Evolutionary conservation across 495 filamentous ascomycete species (phyloP).

Genomic region (Penicillium pulvis): DNA sequence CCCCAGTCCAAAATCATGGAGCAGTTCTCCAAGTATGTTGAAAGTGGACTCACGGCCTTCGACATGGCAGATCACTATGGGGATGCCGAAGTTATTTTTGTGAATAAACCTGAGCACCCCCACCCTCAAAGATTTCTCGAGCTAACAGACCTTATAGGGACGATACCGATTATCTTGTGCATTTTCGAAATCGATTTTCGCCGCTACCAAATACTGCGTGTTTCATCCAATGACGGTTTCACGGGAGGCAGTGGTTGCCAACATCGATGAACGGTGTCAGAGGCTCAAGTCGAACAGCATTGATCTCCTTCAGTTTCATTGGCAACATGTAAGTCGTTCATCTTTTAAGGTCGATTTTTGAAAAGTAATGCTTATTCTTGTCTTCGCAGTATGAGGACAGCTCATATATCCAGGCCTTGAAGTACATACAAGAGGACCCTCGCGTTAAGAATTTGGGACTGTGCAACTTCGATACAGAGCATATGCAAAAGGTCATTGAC

Average conservation of each 20-base stretch:
- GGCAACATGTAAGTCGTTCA: conserved; percentile 40
- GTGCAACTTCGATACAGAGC: conserved; percentile 46
- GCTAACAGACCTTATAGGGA: conserved; percentile 33
- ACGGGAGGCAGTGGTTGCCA: conserved; percentile 31
- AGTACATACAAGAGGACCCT: conserved; percentile 34
- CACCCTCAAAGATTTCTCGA: conserved; percentile 13
- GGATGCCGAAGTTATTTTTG: conserved; percentile 38
- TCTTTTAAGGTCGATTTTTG: background rate
- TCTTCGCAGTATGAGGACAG: conserved; percentile 37
- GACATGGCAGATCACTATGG: conserved; percentile 55
- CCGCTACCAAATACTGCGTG: conserved; percentile 45
- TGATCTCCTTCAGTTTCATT: conserved; percentile 50
- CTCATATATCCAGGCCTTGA: conserved; percentile 38
- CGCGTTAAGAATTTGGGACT: conserved; percentile 38
- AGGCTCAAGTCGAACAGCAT: conserved; percentile 33
- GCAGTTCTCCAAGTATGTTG: conserved; percentile 28
- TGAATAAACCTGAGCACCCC: conserved; percentile 12
- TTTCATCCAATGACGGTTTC: conserved; percentile 35
- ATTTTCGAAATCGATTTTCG: conserved; percentile 31
- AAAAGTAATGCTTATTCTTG: conserved; percentile 1
- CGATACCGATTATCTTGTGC: conserved; percentile 35
- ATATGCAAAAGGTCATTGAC: conserved; percentile 36
- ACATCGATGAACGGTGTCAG: conserved; percentile 39
- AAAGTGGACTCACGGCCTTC: conserved; percentile 30
- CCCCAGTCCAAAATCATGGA: conserved; percentile 26